Evolutionary conservation across 805 yeast genomes (phyloP), one percentile per base, ranked within the genome.

Genomic region (Candida nemodendra): DNA sequence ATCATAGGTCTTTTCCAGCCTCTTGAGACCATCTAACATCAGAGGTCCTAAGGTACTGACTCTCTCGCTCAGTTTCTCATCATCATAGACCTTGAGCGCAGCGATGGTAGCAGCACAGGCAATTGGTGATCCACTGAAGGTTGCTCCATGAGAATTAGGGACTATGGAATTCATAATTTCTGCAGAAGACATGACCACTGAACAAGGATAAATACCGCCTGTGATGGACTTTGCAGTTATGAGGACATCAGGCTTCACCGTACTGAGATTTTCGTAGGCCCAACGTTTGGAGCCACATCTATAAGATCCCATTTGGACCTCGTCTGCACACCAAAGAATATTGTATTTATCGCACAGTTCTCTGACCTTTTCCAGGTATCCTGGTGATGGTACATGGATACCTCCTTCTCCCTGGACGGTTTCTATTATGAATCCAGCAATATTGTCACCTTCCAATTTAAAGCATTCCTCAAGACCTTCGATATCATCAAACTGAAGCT

Each of bases 361-460:
- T 30, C 62, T 51, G 9, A 61, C 63, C 30, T 54, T 53, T 26
- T 57, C 59, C 16, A 59, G 38, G 32, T 50, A 65, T 4, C 57
- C 61, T 9, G 62, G 61, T 30, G 56, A 55, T 18, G 65, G 65
- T n/a, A 62, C 51, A 27, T 54, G 39, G 47, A 66, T 55, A 6
- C 69, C 71, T 13, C 65, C 68, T 23, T 68, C 71, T 16, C 71
- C 69, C 48, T 66, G 71, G 22, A 66, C 57, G 5, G 66, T 61
- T 43, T 66, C 69, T 33, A 65, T 35, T 6, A 66, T 61, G 9
- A 64, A 53, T 13, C 61, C 68, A 8, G 68, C 65, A 18, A 66
- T 57, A 9, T 45, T 50, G n/a, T 51, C 52, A 19, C 58, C 61
- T 40, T 64, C 56, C 5, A 45, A 29, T 36, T 49, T 41, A 22